Percentiles rank a stretch among this genome's conserved stretches.
Conservation (phyloP, 768 basidiomycete genomes). For the Boletus rubropictus region DNA sequence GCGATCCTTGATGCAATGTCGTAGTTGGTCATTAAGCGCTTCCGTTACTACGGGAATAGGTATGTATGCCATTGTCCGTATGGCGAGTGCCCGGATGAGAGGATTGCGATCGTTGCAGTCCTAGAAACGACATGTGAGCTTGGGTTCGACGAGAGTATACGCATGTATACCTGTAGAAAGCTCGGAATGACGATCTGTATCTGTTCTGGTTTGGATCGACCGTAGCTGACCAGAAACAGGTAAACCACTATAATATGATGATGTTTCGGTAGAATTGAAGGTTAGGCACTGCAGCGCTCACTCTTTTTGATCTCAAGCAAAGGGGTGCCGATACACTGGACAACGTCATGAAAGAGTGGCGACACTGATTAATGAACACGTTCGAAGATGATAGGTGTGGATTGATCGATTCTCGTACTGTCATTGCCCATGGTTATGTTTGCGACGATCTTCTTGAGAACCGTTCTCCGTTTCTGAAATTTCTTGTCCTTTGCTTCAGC, state of each 20-base stretch:
- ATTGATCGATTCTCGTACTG: constrained; percentile 53
- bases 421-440: constrained; percentile 99
- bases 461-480: constrained; percentile 86
- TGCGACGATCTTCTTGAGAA: constrained; percentile 95
- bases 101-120: constrained; percentile 96
- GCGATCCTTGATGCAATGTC: constrained; percentile 86
- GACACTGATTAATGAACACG: constrained; percentile 59
- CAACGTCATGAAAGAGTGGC: constrained; percentile 89
- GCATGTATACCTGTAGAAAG: constrained; percentile 68
- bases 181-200: constrained; percentile 87
- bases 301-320: constrained; percentile 99
- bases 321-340: constrained; percentile 92
- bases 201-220: constrained; percentile 87
- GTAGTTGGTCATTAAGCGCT: constrained; percentile 80
- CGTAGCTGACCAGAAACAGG: constrained; percentile 95
- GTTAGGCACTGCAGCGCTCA: constrained; percentile 35
- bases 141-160: constrained; percentile 2
- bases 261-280: background rate
- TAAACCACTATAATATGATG: constrained; percentile 73
- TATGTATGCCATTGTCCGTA: constrained; percentile 99
- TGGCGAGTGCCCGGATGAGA: constrained; percentile 91
- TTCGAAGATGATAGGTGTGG: constrained; percentile 12
- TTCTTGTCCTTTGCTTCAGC: constrained; percentile 97
- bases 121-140: constrained; percentile 38
- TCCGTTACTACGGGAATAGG: constrained; percentile 85